These are phyloP conservation scores for Fusarium ambrosium DNA, from an alignment of 2,329 filamentous ascomycete genomes.

Conservation along the genomic window DNA sequence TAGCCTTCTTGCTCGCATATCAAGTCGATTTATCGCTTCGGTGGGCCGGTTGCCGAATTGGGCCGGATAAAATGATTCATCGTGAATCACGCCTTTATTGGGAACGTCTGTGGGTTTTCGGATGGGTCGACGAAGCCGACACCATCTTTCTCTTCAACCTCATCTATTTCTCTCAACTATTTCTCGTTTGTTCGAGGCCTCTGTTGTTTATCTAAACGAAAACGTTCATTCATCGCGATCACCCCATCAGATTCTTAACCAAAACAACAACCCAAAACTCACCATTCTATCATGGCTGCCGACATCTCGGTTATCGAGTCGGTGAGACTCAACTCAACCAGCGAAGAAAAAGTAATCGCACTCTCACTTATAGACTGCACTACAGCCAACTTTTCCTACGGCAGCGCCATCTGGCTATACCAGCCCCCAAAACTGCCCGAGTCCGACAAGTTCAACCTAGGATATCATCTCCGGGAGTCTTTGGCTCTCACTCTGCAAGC, in stretches of 20 bases:
- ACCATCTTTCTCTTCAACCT: background rate
- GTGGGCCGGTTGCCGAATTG: background rate
- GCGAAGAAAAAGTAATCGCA: conserved; percentile 16
- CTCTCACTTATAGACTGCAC: conserved; percentile 44
- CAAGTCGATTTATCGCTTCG: background rate
- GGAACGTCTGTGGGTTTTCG: background rate
- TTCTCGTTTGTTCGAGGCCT: background rate
- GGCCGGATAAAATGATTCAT: background rate
- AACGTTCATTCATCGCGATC: background rate
- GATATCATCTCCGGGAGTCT: conserved; percentile 17
- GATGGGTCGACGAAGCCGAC: background rate
- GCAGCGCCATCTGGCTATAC: conserved; percentile 44
- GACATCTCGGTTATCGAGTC: conserved; percentile 12
- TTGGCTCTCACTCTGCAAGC: conserved; percentile 24
- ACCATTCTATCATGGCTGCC: background rate
- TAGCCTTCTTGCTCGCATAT: background rate
- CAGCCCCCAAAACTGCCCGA: conserved; percentile 2
- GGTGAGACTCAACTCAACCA: background rate
- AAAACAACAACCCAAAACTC: background rate
- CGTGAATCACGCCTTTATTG: conserved; percentile 1
- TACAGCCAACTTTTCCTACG: conserved; percentile 38
- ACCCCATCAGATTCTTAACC: background rate
- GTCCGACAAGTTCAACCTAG: background rate
- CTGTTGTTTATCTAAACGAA: background rate
- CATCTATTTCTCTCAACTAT: background rate